Conservation (phyloP, 305 asterid genomes). For the Caryopteris hybrid region DNA sequence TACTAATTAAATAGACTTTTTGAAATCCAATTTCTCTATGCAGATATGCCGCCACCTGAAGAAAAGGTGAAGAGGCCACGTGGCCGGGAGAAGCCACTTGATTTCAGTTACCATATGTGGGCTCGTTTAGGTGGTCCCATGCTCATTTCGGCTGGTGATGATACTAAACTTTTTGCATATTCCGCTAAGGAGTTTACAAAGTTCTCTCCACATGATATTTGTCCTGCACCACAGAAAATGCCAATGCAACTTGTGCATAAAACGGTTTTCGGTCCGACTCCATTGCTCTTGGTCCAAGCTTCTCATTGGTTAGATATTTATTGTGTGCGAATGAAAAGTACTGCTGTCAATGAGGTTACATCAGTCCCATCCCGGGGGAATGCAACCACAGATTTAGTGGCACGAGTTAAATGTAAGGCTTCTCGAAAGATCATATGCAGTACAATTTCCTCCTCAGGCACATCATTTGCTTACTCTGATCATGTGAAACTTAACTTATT, state of each 20-base stretch:
- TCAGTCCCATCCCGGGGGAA: conserved; percentile 46
- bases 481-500: conserved; percentile 65
- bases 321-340: conserved; percentile 44
- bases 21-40: no score
- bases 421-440: conserved; percentile 91
- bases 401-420: conserved; percentile 65
- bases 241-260: conserved; percentile 68
- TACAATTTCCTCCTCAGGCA: conserved; percentile 75
- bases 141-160: conserved; percentile 98
- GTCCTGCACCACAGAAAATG: conserved; percentile 93
- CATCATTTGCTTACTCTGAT: conserved; percentile 81
- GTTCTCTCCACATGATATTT: conserved; percentile 94
- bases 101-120: conserved; percentile 86
- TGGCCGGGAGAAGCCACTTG: conserved; percentile 50
- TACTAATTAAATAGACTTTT: no score
- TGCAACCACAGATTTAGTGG: conserved; percentile 64
- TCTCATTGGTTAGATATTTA: conserved; percentile 57
- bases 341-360: conserved; percentile 39
- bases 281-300: conserved; percentile 77
- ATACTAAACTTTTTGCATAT: conserved; percentile 87
- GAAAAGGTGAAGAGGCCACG: conserved; percentile 58
- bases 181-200: conserved; percentile 87
- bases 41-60: conserved; percentile 63
- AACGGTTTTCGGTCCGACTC: conserved; percentile 45
- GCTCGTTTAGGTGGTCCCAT: conserved; percentile 95